Conservation (phyloP, 2,329 filamentous ascomycete species). For the Seiridium cupressi region DNA sequence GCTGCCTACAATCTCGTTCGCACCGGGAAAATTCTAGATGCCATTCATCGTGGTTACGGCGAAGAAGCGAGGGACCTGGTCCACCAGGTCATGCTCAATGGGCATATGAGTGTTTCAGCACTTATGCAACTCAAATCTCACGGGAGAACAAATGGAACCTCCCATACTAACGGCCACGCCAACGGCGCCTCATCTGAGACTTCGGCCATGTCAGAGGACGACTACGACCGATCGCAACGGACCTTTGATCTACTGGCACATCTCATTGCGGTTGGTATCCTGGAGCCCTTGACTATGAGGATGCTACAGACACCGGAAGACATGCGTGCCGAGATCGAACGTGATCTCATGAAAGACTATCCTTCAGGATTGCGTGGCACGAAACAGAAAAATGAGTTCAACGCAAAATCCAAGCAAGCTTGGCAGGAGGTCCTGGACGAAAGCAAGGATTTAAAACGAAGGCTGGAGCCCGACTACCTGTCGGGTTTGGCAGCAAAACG, state of each 20-base stretch:
- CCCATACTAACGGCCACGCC: conserved; percentile 30
- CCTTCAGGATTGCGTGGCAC: conserved; percentile 54
- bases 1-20: conserved; percentile 81
- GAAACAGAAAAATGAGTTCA: conserved; percentile 65
- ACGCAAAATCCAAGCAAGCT: conserved; percentile 26
- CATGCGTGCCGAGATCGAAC: conserved; percentile 59
- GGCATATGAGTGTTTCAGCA: conserved; percentile 72
- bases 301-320: conserved; percentile 63
- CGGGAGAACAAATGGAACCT: conserved; percentile 25
- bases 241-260: conserved; percentile 50
- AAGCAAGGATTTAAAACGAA: conserved; percentile 22
- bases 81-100: conserved; percentile 71
- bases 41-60: conserved; percentile 73
- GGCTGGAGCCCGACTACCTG: conserved; percentile 15
- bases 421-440: conserved; percentile 20
- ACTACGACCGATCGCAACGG: conserved; percentile 32
- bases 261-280: conserved; percentile 62
- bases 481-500: conserved; percentile 40
- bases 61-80: conserved; percentile 71
- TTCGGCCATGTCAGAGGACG: conserved; percentile 10
- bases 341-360: conserved; percentile 57
- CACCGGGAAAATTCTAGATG: conserved; percentile 75
- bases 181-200: conserved; percentile 36
- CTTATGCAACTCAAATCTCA: conserved; percentile 51
- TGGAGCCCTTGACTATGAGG: conserved; percentile 60